Evolutionary conservation across 192 early-diverging fungal genomes (phyloP), one percentile per base, ranked within the genome.

Genomic region (Coemansia guatemalensis): DNA sequence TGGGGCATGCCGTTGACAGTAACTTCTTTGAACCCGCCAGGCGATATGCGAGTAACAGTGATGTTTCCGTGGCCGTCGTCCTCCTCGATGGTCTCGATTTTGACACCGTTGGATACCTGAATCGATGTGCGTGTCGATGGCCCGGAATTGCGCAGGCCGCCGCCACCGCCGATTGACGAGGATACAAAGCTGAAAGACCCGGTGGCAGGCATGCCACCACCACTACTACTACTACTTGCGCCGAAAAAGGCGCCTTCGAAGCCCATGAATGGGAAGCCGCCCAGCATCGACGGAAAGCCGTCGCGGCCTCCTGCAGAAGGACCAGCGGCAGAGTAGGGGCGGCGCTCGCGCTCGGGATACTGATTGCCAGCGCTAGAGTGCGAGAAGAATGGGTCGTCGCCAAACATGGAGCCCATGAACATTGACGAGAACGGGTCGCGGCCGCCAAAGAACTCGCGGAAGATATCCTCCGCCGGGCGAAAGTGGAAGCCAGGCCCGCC

Each of bases 151-250:
- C 73, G 33, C 8, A 68, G 65, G 11, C 73, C 73, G 12, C 53
- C 51, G 29, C 69, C 78, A 25, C 78, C 78, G 6, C 63, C 57
- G 5, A 53, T 59, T 14, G 73, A 72, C 18, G 74, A 81, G 27
- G 78, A 81, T 39, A 81, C 63, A 65, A 81, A 81, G 66, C 78
- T 81, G 32, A 81, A 81, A 14, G 78, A 75, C 25, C 73, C 71
- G 23, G 56, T 53, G 47, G 71, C 60, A 0, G 71, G 67, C 65
- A 79, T 62, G 12, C 56, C 62, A 17, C 53, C 60, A 12, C 21
- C 33, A 44, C 50, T 22, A 25, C 65, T 51, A 22, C 57, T 56
- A 21, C 52, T 60, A 55, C 39, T 17, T 44, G 12, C 39, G 39
- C 39, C 3, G 39, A 73, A 73, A 53, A 66, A 66, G 18, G 61